Percentiles rank a stretch among this genome's conserved stretches.
These are phyloP conservation scores for Alectoria sarmentosa DNA, from an alignment of 495 filamentous ascomycete genomes.

Conservation along the genomic window DNA sequence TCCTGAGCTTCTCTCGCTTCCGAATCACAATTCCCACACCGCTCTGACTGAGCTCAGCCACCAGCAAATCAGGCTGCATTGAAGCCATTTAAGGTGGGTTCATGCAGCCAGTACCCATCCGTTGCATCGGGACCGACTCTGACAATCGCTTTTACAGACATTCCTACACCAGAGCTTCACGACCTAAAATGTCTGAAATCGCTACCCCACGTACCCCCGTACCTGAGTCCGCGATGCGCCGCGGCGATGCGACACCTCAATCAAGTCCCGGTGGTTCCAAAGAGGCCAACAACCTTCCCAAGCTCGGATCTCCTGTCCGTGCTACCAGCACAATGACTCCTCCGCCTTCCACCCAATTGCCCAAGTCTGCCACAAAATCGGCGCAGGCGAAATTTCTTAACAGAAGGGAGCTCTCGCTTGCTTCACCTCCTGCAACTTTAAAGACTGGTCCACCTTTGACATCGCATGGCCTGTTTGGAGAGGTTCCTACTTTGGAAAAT, in stretches of 20 bases:
- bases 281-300: background rate
- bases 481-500: slow-evolving; percentile 54
- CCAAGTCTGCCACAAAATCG: slow-evolving; percentile 28
- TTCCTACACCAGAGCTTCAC: background rate
- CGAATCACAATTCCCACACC: background rate
- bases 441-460: slow-evolving; percentile 45
- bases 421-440: slow-evolving; percentile 53
- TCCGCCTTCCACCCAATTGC: slow-evolving; percentile 65
- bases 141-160: background rate
- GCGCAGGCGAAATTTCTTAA: slow-evolving; percentile 3
- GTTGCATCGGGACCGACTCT: background rate
- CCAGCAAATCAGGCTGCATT: background rate
- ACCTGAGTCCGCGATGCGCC: slow-evolving; percentile 18
- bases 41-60: background rate
- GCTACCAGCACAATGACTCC: slow-evolving; percentile 54
- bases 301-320: slow-evolving; percentile 18
- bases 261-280: slow-evolving; percentile 30
- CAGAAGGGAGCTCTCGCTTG: slow-evolving; percentile 22
- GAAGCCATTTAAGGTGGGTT: background rate
- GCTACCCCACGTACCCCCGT: slow-evolving; percentile 23
- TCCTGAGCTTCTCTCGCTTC: background rate
- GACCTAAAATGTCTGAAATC: slow-evolving; percentile 22
- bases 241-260: slow-evolving; percentile 16
- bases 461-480: slow-evolving; percentile 34
- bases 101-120: background rate